Conservation (phyloP, 805 yeast genomes). For the Yamadazyma tumulicola region DNA sequence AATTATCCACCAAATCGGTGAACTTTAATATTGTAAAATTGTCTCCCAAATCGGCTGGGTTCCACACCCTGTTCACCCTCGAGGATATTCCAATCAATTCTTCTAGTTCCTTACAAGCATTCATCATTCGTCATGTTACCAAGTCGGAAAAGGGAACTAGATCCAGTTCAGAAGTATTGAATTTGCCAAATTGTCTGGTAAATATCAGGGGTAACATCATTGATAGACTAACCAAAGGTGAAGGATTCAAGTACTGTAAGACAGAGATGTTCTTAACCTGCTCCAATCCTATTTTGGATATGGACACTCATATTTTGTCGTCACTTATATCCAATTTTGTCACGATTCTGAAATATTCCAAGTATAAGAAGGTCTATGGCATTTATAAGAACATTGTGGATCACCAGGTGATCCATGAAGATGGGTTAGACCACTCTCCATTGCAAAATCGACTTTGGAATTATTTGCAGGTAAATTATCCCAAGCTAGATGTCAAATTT, state of each 20-base stretch:
- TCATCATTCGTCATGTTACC: slow-evolving; percentile 22
- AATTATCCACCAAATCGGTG: slow-evolving; percentile 21
- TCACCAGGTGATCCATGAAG: slow-evolving; percentile 5
- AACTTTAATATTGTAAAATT: slow-evolving; percentile 23
- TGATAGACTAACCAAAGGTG: slow-evolving; percentile 28
- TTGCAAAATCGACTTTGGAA: slow-evolving; percentile 15
- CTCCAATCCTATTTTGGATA: slow-evolving; percentile 37
- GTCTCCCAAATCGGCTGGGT: slow-evolving; percentile 32
- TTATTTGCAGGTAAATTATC: slow-evolving; percentile 29
- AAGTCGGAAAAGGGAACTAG: slow-evolving; percentile 10
- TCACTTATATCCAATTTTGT: slow-evolving; percentile 32
- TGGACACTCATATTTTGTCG: slow-evolving; percentile 30
- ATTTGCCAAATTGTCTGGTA: slow-evolving; percentile 32
- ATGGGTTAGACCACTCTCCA: slow-evolving; percentile 4
- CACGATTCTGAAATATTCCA: slow-evolving; percentile 24
- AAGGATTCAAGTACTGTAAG: slow-evolving; percentile 35
- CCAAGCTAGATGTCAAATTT: slow-evolving; percentile 25
- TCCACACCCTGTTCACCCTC: slow-evolving; percentile 30
- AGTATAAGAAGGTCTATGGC: slow-evolving; percentile 16
- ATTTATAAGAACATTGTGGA: slow-evolving; percentile 5
- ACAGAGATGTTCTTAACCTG: slow-evolving; percentile 36
- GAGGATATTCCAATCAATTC: slow-evolving; percentile 32
- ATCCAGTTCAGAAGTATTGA: slow-evolving; percentile 10
- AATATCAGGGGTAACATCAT: slow-evolving; percentile 35
- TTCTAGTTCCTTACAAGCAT: slow-evolving; percentile 29